phyloP scores from a whole-genome alignment of 176 grass and related monocot genomes.

The Zoysia japonica region DNA sequence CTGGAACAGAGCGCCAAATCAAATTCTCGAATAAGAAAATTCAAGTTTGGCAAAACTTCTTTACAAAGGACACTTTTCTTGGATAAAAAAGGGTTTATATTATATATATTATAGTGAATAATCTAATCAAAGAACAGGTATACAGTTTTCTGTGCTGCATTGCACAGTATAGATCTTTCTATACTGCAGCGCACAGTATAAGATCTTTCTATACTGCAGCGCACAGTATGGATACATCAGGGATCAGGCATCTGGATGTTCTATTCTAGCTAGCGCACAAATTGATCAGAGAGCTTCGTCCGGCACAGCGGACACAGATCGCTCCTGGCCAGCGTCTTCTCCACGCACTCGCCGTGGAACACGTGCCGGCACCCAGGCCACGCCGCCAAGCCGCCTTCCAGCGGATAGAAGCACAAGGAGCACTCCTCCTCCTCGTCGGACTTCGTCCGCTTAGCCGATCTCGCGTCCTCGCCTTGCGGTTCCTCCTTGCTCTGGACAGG shows the following conservation, averaged over 20 bases:
- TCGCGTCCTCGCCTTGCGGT: neutral
- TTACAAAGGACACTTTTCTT: neutral
- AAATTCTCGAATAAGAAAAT: neutral
- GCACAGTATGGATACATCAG: too few relatives aligned
- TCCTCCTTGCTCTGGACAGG: neutral
- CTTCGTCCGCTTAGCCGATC: conserved; percentile 9
- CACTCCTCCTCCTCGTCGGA: neutral
- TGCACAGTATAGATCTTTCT: neutral
- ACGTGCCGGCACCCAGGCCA: conserved; percentile 41
- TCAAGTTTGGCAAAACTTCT: neutral
- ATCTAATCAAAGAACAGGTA: neutral
- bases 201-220: too few relatives aligned
- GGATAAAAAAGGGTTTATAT: neutral
- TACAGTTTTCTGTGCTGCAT: neutral
- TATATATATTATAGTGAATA: neutral
- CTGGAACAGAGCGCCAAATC: neutral
- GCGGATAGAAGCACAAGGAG: conserved; percentile 12
- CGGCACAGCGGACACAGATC: conserved; percentile 31
- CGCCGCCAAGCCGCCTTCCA: conserved; percentile 2
- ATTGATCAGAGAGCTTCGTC: neutral
- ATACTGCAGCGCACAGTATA: too few relatives aligned
- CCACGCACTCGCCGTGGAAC: conserved; percentile 40
- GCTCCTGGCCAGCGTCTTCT: neutral
- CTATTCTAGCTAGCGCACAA: neutral
- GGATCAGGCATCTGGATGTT: neutral